phyloP scores from a whole-genome alignment of 2,329 filamentous ascomycete species.

The Tolypocladium paradoxum region DNA sequence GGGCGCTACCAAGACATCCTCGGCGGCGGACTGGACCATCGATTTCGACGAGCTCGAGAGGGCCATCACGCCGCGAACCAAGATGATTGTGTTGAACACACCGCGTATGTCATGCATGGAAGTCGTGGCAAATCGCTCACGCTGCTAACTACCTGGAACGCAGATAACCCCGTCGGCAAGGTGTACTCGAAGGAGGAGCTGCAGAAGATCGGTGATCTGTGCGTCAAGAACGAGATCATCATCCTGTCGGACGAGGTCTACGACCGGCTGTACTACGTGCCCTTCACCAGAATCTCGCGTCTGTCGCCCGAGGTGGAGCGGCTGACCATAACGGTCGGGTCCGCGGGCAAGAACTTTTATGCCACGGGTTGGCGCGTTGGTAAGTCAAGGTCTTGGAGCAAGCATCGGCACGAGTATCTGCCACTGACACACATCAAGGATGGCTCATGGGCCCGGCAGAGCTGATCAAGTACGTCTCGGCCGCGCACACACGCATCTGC shows the following conservation, averaged over 20 bases:
- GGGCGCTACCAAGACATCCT: conserved; percentile 68
- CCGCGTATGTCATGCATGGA: conserved; percentile 32
- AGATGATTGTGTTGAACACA: conserved; percentile 90
- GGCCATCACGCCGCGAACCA: conserved; percentile 75
- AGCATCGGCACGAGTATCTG: neutral
- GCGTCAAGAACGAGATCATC: conserved; percentile 86
- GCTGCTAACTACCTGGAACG: neutral
- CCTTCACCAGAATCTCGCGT: conserved; percentile 86
- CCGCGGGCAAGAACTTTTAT: conserved; percentile 97
- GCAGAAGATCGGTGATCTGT: conserved; percentile 73
- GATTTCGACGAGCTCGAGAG: conserved; percentile 73
- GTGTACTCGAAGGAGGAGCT: conserved; percentile 82
- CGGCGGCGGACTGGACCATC: conserved; percentile 79
- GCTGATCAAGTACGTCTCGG: conserved; percentile 81
- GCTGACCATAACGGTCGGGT: conserved; percentile 86
- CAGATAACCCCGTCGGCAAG: conserved; percentile 92
- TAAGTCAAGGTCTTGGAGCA: conserved; percentile 13
- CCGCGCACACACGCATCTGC: conserved; percentile 92
- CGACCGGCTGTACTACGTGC: conserved; percentile 88
- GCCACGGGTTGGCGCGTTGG: conserved; percentile 90
- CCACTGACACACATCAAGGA: conserved; percentile 28
- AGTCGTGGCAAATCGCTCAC: neutral
- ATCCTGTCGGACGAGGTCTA: conserved; percentile 92
- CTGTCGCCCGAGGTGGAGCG: conserved; percentile 81
- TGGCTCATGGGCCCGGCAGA: conserved; percentile 87